Base-by-base conservation (phyloP, 2,329 filamentous ascomycete genomes). In the Epichloe glyceriae region DNA sequence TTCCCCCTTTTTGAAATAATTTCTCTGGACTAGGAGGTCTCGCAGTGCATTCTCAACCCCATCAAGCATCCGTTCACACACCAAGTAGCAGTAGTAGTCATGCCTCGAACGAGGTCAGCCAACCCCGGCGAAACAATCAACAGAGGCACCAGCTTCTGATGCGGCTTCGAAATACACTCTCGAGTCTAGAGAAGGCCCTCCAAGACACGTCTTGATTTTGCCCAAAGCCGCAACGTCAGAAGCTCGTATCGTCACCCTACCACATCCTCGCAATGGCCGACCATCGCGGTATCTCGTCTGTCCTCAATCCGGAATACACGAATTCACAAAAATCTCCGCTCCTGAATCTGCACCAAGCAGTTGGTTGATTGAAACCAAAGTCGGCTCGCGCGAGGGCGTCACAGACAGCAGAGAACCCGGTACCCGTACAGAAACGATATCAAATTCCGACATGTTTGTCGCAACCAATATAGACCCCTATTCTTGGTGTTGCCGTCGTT, bases 401-500 rank as follows among this genome's bases (percentile, higher is more conserved):
- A 22, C 54, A 33, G 51, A 54, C 17, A 49, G 52, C 8, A 59
- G 54, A 37, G 47, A 53, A n/a, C 47, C 54, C 58, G 49, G 50
- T 41, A 50, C 35, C 4, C 56, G 57, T 26, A 56, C 58, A 34
- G 58, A 63, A 26, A 58, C 88, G 22, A 76, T 82, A 35, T 82
- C 82, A 59, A 75, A 74, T 42, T 81, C 88, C 35, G 82, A 89
- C 53, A 70, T 97, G n/a, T 85, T 86, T 60, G 69, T 97, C 53
- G 88, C 91, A 8, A 95, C 93, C 1, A 79, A 82, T 2, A 73
- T 95, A 50, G 93, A 98, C 64, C 78, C 5, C 62, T 96, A 3
- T 97, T 97, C 69, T 73, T 97, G 47, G 63, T 95, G 3, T 71
- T 97, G 1, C 86, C 91, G 0, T 77, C 82, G 4, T 74, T 97